Base-by-base conservation (phyloP, 768 basidiomycete species). In the Boletus edulis region DNA sequence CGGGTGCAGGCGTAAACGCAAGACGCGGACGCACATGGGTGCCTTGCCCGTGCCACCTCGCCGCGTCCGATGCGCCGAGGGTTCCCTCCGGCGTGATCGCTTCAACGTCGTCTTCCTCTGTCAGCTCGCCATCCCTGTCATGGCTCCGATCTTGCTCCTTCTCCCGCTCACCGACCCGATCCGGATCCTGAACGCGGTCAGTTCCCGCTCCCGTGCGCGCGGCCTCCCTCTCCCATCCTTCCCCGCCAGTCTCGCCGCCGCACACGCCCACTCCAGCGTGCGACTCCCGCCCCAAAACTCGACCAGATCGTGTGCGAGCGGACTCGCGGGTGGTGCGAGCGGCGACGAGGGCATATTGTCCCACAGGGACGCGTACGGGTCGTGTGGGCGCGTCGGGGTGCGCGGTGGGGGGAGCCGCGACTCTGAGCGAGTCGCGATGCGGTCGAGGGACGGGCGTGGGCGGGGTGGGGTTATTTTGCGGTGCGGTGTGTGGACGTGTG, bases 21-120 rank as follows among this genome's bases (percentile, higher is more conserved):
- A 52, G 52, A 46, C 50, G 44, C 32, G 49, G 29, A 17, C 20
- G 51, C 20, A 49, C 11, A 2, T 18, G 49, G 0, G n/a, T 40
- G 11, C 39, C 42, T 49, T 38, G 63, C 77, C 40, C 40, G 50
- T 35, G 63, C 79, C 80, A 80, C 49, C 71, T 64, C 35, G 64
- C 43, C 46, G 76, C 78, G 24, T 72, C 77, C 40, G 72, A 73
- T 34, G 70, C 73, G 8, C 63, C 60, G 62, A 80, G 74, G 27
- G 80, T 83, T 45, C 82, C 78, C 10, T 78, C 76, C 9, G 87
- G 86, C 1, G 86, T 87, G 46, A 88, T 72, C 10, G 83, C 81
- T 67, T 89, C 86, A 38, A 81, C 76, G 43, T 74, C 75, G n/a
- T 85, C 85, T 7, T 83, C 80, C 52, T 86, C 85, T n/a, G 82